A percentile compares a stretch with the other conserved stretches of the same genome.
phyloP scores from a whole-genome alignment of 768 basidiomycete species.

The Paxillus rubicundulus region DNA sequence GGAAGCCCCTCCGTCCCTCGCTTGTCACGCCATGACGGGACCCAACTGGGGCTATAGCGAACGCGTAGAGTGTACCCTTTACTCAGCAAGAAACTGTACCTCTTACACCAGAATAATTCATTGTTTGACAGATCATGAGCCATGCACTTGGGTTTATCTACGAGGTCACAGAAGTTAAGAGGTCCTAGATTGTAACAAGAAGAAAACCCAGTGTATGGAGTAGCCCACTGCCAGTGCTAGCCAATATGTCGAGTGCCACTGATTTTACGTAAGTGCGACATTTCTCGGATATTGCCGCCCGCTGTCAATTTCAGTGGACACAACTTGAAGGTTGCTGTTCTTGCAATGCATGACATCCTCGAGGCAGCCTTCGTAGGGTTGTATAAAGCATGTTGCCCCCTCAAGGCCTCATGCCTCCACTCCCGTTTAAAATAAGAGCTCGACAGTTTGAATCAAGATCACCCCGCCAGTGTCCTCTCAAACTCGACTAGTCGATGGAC shows the following conservation, averaged over 20 bases:
- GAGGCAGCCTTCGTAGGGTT: background rate
- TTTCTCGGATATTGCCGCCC: too few species aligned
- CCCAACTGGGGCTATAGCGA: constrained; percentile 23
- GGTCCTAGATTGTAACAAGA: background rate
- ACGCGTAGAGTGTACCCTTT: too few species aligned
- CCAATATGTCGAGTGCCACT: too few species aligned
- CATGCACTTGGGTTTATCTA: background rate
- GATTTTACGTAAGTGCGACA: too few species aligned
- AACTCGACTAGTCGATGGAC: background rate
- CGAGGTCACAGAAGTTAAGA: background rate
- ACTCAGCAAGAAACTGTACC: constrained; percentile 6
- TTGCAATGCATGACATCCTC: too few species aligned
- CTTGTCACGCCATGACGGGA: constrained; percentile 23
- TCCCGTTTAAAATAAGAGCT: background rate
- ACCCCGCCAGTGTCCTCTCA: background rate
- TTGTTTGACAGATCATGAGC: background rate
- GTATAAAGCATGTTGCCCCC: too few species aligned
- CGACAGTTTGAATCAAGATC: background rate
- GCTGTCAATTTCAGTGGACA: too few species aligned
- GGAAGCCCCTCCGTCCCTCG: background rate
- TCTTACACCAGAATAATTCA: constrained; percentile 12
- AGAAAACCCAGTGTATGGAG: too few species aligned
- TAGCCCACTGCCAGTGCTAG: too few species aligned
- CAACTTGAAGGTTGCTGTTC: too few species aligned
- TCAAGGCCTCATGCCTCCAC: background rate